Base-by-base conservation (phyloP, 1,284 basidiomycete species). In the Dichomitus squalens region DNA sequence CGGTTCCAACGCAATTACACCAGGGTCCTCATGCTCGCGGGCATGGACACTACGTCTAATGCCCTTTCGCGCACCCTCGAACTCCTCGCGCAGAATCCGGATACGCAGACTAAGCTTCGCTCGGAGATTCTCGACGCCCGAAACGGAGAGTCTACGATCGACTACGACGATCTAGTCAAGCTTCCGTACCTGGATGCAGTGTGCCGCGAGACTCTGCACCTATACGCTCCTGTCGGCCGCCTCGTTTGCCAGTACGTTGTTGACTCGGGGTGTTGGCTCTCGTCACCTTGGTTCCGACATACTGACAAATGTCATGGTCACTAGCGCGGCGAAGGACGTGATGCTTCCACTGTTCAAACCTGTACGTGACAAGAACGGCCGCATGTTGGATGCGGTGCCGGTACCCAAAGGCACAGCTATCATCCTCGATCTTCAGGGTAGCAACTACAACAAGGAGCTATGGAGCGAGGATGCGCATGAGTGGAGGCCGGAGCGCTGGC, bases 141-240 rank as follows among this genome's bases (percentile, higher is more conserved):
- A 49, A 63, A 25, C n/a, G 55, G 59, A 9, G 53, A 43, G 7
- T 27, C 50, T 71, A 21, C n/a, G n/a, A n/a, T n/a, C n/a, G 48
- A 62, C 0, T 69, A 72, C 50, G 72, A 75, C 53, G 53, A 54
- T 0, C 63, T 75, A 9, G 67, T 69, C 21, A 50, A 55, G 1
- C 58, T 74, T 7, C 71, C 73, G 0, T 73, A 67, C 49, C 60
- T 74, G 7, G 73, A 74, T 40, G 73, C 70, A 1, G 63, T 74
- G 6, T 71, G 70, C 38, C 62, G 70, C 11, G 73, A 74, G 51
- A 71, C 70, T 0, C 55, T 74, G 11, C 60, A 72, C 12, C 44
- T 70, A 66, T 67, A 35, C 23, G 59, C 18, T 5, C 12, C 38
- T 39, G 18, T 39, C 38, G 18, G 21, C 4, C 11, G 9, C 38